A percentile compares a stretch with the other conserved stretches of the same genome.
Evolutionary conservation across 139 green algal species (phyloP).

Genomic region (Dunaliella primolecta): DNA sequence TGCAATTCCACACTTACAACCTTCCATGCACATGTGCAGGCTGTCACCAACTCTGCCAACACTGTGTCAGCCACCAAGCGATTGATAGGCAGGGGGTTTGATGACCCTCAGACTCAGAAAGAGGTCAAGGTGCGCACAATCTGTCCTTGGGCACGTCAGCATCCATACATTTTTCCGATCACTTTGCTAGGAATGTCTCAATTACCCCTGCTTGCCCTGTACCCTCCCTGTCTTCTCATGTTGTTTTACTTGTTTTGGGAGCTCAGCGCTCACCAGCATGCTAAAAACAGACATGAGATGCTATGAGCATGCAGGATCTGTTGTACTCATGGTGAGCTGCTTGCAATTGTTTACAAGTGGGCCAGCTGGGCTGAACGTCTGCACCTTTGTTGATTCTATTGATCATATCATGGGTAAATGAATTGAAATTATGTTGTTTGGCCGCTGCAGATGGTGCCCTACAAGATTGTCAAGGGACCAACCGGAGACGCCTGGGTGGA

Average conservation of each 20-base stretch:
- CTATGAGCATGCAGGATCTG: background rate
- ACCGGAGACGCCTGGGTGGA: constrained; percentile 99
- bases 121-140: constrained; percentile 73
- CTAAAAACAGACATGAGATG: too few relatives aligned
- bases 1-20: background rate
- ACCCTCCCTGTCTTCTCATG: constrained; percentile 2
- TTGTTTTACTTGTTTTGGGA: background rate
- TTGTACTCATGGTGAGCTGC: background rate
- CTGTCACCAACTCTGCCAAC: constrained; percentile 95
- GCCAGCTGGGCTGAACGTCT: too few relatives aligned
- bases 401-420: too few relatives aligned
- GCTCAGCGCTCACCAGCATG: background rate
- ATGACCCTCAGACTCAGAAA: constrained; percentile 90
- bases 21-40: constrained; percentile 49
- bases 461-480: constrained; percentile 87
- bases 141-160: background rate
- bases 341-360: background rate
- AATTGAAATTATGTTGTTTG: too few relatives aligned
- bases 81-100: constrained; percentile 89
- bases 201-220: too few relatives aligned
- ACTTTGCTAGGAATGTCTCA: background rate
- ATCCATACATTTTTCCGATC: background rate
- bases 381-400: too few relatives aligned
- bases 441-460: constrained; percentile 95
- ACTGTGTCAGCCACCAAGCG: constrained; percentile 98